phyloP scores from a whole-genome alignment of 805 yeast species.

The Nakazawaea laoshanensis region DNA sequence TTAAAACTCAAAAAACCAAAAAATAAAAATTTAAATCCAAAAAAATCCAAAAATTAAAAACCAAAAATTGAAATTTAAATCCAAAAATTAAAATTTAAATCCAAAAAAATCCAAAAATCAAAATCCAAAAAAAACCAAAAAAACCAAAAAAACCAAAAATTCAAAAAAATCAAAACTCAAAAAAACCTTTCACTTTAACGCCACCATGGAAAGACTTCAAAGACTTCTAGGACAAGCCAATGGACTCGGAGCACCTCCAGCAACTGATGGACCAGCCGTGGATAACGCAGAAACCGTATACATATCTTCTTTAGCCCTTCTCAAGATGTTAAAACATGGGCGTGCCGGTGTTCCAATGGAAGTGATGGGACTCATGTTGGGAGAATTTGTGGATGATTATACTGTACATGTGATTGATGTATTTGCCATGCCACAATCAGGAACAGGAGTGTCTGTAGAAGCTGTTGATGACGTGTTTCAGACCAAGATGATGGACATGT shows the following conservation, averaged over 20 bases:
- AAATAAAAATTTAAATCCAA: too few species aligned
- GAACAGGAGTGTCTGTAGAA: constrained; percentile 97
- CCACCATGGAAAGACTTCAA: constrained; percentile 38
- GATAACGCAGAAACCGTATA: constrained; percentile 96
- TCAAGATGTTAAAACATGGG: constrained; percentile 97
- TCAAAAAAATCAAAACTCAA: neutral
- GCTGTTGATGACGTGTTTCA: constrained; percentile 99
- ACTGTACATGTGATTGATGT: constrained; percentile 97
- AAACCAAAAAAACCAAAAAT: too few species aligned
- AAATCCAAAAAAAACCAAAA: too few species aligned
- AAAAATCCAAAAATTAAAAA: too few species aligned
- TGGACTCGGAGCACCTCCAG: constrained; percentile 33
- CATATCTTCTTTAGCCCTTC: constrained; percentile 87
- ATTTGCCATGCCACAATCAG: constrained; percentile 97
- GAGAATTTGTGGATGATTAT: constrained; percentile 95
- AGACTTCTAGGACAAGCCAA: constrained; percentile 34
- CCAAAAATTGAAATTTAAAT: too few species aligned
- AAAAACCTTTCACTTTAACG: neutral
- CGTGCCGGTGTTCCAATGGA: constrained; percentile 81
- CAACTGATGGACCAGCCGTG: constrained; percentile 71
- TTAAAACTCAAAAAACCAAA: too few species aligned
- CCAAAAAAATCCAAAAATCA: too few species aligned
- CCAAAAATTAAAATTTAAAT: too few species aligned
- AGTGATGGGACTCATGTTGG: constrained; percentile 96
- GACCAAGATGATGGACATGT: constrained; percentile 99